Evolutionary conservation across 2,329 filamentous ascomycete genomes (phyloP).

Genomic region (Hymenoscyphus fraxineus): DNA sequence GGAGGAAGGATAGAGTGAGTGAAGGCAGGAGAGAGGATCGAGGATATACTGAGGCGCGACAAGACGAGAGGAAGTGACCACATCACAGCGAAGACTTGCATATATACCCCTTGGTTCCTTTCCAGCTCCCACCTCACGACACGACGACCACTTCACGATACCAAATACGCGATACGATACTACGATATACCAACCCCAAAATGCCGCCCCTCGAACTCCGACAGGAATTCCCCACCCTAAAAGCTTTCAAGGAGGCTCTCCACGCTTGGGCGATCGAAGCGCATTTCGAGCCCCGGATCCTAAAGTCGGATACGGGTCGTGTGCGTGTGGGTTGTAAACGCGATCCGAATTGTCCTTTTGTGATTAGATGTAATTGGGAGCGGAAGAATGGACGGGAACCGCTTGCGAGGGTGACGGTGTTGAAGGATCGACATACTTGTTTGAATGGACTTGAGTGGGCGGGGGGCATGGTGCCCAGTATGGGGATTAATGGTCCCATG

Average conservation of each 20-base stretch:
- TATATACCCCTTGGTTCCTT: too few relatives aligned
- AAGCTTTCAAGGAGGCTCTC: conserved; percentile 35
- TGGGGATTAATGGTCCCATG: neutral
- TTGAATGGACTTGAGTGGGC: conserved; percentile 28
- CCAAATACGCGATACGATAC: neutral
- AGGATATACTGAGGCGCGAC: too few relatives aligned
- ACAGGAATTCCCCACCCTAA: conserved; percentile 34
- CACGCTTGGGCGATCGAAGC: conserved; percentile 36
- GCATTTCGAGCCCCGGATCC: conserved; percentile 35
- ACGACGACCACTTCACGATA: neutral
- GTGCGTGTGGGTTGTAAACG: conserved; percentile 35
- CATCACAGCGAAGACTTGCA: too few relatives aligned
- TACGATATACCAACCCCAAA: neutral
- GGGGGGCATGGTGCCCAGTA: neutral
- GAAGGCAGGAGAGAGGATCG: too few relatives aligned
- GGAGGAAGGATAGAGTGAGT: too few relatives aligned
- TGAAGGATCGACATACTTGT: conserved; percentile 34
- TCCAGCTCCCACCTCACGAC: too few relatives aligned
- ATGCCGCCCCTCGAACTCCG: conserved; percentile 35
- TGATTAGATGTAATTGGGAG: conserved; percentile 36
- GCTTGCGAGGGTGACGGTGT: conserved; percentile 32
- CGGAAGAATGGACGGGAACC: conserved; percentile 31
- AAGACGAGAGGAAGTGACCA: too few relatives aligned
- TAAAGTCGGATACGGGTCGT: conserved; percentile 34
- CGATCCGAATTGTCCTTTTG: conserved; percentile 34